Evolutionary conservation across 306 rosid species (phyloP), one percentile per base, ranked within the genome.

Genomic region (Quercus robur): DNA sequence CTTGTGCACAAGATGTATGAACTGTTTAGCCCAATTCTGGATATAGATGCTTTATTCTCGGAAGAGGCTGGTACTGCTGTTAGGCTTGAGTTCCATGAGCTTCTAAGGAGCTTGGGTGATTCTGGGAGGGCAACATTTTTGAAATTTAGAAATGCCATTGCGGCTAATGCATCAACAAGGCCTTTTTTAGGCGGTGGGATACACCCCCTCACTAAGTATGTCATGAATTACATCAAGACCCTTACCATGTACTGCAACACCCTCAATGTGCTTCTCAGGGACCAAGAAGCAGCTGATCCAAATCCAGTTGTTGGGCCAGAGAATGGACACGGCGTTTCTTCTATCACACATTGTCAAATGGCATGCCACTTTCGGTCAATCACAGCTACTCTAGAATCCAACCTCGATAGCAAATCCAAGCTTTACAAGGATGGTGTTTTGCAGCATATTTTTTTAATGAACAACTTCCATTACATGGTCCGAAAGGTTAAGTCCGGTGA

Each of bases 391-490:
- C 77, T 89, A 23, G 85, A 85, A 86, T 77, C 89, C 85, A 88
- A 84, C 78, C 79, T 93, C 70, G 56, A 78, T 23, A 78, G 21
- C 76, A 86, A 80, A 26, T 83, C 92, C 75, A 86, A 81, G 61
- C 68, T 92, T 71, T 92, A 89, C 90, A 84, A 35, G 23, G 87
- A 89, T 56, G 80, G 11, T 57, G 87, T 90, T 62, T 75, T 92
- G 63, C 92, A 80, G 21, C 88, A 87, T 44, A 74, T 92, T 41
- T 92, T 87, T 77, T 78, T 89, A 87, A 82, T 90, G 95, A 90
- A 90, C 61, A 92, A 92, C 85, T 72, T 85, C 28, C 86, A 88
- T 33, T 92, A 90, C 89, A 89, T 92, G 68, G 92, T 86, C 58
- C 82, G 82, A 52, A 92, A 90, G 76, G 91, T 82, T 6, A 85